Percentiles rank a stretch among this genome's conserved stretches.
phyloP scores from a whole-genome alignment of 2,329 filamentous ascomycete genomes.

The Neonectria faginata region DNA sequence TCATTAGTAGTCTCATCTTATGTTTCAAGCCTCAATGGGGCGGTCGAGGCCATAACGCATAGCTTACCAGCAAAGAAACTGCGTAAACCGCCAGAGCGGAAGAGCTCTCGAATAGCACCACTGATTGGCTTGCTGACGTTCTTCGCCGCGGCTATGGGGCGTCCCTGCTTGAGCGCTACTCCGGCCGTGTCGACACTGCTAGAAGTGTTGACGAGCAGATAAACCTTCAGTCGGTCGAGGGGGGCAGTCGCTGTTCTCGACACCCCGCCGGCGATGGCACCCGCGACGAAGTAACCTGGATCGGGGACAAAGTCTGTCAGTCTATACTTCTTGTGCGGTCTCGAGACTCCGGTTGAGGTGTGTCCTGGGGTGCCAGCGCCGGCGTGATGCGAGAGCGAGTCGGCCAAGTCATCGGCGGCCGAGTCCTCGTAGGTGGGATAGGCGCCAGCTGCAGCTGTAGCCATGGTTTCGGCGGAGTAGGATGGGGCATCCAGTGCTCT shows the following conservation, averaged over 20 bases:
- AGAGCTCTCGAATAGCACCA: conserved; percentile 81
- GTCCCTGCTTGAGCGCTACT: conserved; percentile 76
- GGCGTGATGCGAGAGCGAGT: conserved; percentile 41
- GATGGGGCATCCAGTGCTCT: conserved; percentile 33
- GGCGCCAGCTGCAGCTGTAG: conserved; percentile 33
- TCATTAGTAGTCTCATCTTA: conserved; percentile 23
- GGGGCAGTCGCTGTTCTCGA: conserved; percentile 96
- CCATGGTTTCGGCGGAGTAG: conserved; percentile 35
- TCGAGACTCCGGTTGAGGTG: conserved; percentile 50
- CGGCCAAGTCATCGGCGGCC: conserved; percentile 42
- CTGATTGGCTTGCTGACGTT: conserved; percentile 77
- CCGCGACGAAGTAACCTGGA: conserved; percentile 98
- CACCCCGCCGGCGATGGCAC: conserved; percentile 92
- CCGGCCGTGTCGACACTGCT: conserved; percentile 64
- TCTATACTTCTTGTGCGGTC: conserved; percentile 59
- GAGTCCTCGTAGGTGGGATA: conserved; percentile 40
- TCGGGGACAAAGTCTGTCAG: conserved; percentile 80
- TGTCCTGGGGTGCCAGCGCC: conserved; percentile 53
- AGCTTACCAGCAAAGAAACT: conserved; percentile 90
- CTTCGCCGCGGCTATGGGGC: conserved; percentile 71
- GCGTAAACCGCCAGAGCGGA: conserved; percentile 84
- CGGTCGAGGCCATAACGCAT: background rate
- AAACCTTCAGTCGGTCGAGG: conserved; percentile 96
- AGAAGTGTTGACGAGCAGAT: conserved; percentile 89
- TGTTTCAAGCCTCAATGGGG: background rate